Evolutionary conservation across 257 asterid species (phyloP).

Genomic region (Solanum dulcamara): DNA sequence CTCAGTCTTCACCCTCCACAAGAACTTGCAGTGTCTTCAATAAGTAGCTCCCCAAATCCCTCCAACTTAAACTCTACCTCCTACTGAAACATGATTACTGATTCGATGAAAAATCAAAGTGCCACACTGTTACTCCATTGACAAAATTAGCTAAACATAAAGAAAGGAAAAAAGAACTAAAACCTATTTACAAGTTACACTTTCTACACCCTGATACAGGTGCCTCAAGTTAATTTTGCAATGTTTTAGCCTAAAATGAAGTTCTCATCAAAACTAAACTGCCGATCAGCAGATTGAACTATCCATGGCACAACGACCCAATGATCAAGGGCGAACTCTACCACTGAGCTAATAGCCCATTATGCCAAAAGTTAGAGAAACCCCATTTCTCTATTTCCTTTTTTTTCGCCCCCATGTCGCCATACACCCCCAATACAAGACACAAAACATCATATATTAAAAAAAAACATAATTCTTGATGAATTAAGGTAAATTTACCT

Average conservation of each 20-base stretch:
- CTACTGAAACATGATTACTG: not conserved
- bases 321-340: too few relatives aligned
- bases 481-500: constrained; percentile 29
- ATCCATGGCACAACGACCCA: too few relatives aligned
- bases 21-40: not conserved
- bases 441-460: not conserved
- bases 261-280: not conserved
- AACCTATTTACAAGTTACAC: not conserved
- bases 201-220: not conserved
- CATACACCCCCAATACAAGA: not conserved
- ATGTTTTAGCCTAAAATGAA: not conserved
- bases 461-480: not conserved
- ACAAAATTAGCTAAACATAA: not conserved
- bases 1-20: not conserved
- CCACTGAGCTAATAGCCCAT: too few relatives aligned
- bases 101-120: not conserved
- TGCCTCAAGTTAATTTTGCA: too few relatives aligned
- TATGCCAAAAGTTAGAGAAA: too few relatives aligned
- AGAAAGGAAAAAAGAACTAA: not conserved
- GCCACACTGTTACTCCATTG: not conserved
- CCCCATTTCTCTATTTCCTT: too few relatives aligned
- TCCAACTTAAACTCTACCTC: not conserved
- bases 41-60: not conserved
- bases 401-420: too few relatives aligned
- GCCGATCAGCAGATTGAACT: too few relatives aligned